Evolutionary conservation across 176 grass and related monocot species (phyloP).

Genomic region (Sorghum bicolor): Sorghum_bicolor_NCBIv3 NC_012875.2:46764001-46764500

Average conservation of each 20-base stretch:
- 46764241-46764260: neutral
- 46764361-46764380: neutral
- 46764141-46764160: constrained; percentile 15
- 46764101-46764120: neutral
- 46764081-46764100: constrained; percentile 29
- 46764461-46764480: constrained; percentile 19
- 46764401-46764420: constrained; percentile 24
- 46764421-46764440: constrained; percentile 31
- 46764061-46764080: neutral
- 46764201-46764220: neutral
- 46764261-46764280: constrained; percentile 21
- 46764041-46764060: neutral
- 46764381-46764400: constrained; percentile 12
- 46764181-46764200: constrained; percentile 15
- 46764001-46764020: neutral
- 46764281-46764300: constrained; percentile 20
- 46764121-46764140: constrained; percentile 17
- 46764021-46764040: neutral
- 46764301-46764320: constrained; percentile 6
- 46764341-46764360: neutral
- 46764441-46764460: constrained; percentile 49
- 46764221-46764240: constrained; percentile 10
- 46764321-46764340: constrained; percentile 31
- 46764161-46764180: neutral
- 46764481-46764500: constrained; percentile 42